A percentile compares a stretch with the other conserved stretches of the same genome.
phyloP scores from a whole-genome alignment of 1,284 basidiomycete genomes.

The Ganoderma sinense region DNA sequence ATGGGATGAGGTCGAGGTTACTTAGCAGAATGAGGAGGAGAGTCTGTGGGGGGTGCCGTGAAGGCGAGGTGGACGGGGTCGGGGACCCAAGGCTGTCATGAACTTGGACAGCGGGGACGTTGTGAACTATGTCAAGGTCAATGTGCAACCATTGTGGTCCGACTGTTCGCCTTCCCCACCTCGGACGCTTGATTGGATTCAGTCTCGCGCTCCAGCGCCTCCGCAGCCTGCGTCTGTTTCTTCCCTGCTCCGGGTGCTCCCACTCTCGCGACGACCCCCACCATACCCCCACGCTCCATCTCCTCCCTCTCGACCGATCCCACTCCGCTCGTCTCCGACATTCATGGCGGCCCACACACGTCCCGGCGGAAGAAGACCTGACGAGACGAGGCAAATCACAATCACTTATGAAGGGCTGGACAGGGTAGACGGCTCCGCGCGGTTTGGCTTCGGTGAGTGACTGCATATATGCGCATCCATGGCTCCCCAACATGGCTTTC shows the following conservation, averaged over 20 bases:
- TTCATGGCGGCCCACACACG: slow-evolving; percentile 21
- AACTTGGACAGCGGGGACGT: slow-evolving; percentile 1
- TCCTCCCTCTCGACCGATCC: background rate
- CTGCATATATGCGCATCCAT: background rate
- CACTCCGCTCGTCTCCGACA: background rate
- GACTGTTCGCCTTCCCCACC: background rate
- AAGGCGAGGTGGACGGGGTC: slow-evolving; percentile 3
- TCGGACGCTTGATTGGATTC: background rate
- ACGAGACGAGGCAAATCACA: slow-evolving; percentile 38
- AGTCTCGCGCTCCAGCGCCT: background rate
- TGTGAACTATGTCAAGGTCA: background rate
- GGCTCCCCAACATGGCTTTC: background rate
- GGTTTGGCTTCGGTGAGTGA: slow-evolving; percentile 64
- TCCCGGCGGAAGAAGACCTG: slow-evolving; percentile 38
- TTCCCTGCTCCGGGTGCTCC: background rate
- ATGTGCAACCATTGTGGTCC: background rate
- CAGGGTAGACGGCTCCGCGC: slow-evolving; percentile 71
- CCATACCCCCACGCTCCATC: background rate
- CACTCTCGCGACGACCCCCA: slow-evolving; percentile 1
- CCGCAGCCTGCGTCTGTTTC: background rate
- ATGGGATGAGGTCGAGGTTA: background rate
- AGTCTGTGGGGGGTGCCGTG: slow-evolving; percentile 13
- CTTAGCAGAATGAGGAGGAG: background rate
- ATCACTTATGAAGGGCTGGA: slow-evolving; percentile 55
- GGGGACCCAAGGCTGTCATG: slow-evolving; percentile 1